These are phyloP conservation scores for Talaromyces sp. DNA, from an alignment of 2,329 filamentous ascomycete species.

Conservation along the genomic window DNA sequence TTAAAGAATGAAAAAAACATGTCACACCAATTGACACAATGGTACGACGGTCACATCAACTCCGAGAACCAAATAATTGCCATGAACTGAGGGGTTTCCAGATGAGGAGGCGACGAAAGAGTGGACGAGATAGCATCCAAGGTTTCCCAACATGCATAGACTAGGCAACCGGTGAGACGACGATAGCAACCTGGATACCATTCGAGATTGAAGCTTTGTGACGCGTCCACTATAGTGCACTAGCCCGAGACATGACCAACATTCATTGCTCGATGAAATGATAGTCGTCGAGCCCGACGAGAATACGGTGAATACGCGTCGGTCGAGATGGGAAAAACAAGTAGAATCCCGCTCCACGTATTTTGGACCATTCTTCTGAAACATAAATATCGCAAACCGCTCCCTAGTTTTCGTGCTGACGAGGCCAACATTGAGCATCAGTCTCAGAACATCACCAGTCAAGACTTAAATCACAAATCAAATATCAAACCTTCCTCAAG, in stretches of 20 bases:
- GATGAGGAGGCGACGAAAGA: constrained; percentile 31
- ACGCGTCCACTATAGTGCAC: constrained; percentile 38
- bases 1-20: neutral
- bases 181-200: constrained; percentile 31
- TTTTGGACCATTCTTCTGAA: constrained; percentile 25
- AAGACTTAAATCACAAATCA: constrained; percentile 26
- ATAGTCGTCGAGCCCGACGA: constrained; percentile 34
- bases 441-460: constrained; percentile 34
- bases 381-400: constrained; percentile 42
- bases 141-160: constrained; percentile 34
- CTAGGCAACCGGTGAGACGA: constrained; percentile 38
- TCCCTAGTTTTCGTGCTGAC: constrained; percentile 30
- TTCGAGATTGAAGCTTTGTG: constrained; percentile 33
- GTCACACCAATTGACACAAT: constrained; percentile 9
- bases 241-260: constrained; percentile 34
- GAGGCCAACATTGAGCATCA: constrained; percentile 28
- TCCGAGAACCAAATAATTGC: constrained; percentile 15
- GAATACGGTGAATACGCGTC: constrained; percentile 30
- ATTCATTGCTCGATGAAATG: constrained; percentile 31
- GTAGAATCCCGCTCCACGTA: neutral
- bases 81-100: constrained; percentile 40
- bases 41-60: constrained; percentile 16
- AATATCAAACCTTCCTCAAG: constrained; percentile 23
- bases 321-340: constrained; percentile 24
- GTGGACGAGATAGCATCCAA: constrained; percentile 40